Conservation (phyloP, 2,329 filamentous ascomycete species). For the Microsporum canis region DNA sequence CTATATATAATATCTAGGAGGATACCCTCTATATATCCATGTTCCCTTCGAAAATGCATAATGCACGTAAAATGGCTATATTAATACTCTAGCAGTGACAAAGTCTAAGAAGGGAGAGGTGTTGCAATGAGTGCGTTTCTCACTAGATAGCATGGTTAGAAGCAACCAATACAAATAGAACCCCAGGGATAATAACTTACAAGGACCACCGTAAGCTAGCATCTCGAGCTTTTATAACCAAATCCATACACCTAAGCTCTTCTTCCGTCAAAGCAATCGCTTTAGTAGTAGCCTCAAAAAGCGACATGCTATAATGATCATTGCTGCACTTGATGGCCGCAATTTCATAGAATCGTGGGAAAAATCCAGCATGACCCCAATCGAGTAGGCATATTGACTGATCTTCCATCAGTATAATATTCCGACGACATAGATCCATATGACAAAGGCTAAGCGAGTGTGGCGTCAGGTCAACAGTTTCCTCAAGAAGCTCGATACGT, state of each 20-base stretch:
- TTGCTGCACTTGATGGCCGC: conserved; percentile 14
- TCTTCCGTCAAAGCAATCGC: conserved; percentile 16
- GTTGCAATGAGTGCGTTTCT: neutral
- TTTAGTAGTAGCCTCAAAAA: conserved; percentile 10
- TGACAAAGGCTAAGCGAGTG: conserved; percentile 21
- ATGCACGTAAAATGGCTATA: neutral
- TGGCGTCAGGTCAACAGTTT: conserved; percentile 15
- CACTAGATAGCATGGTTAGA: neutral
- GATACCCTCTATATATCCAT: no score
- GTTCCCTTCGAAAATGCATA: no score
- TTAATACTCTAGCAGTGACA: neutral
- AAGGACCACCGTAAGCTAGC: conserved; percentile 3
- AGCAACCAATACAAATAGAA: neutral
- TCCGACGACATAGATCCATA: conserved; percentile 19
- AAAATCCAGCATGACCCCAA: conserved; percentile 19
- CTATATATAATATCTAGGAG: no score
- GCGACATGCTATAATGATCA: conserved; percentile 15
- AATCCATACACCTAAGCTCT: conserved; percentile 15
- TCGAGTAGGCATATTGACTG: conserved; percentile 18
- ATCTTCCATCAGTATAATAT: conserved; percentile 20
- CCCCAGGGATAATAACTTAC: neutral
- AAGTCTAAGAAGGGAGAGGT: neutral
- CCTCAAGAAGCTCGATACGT: conserved; percentile 12
- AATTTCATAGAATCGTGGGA: conserved; percentile 18
- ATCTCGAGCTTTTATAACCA: conserved; percentile 11